Base-by-base conservation (phyloP, 768 basidiomycete species). In the Leucocoprinus sp. region DNA sequence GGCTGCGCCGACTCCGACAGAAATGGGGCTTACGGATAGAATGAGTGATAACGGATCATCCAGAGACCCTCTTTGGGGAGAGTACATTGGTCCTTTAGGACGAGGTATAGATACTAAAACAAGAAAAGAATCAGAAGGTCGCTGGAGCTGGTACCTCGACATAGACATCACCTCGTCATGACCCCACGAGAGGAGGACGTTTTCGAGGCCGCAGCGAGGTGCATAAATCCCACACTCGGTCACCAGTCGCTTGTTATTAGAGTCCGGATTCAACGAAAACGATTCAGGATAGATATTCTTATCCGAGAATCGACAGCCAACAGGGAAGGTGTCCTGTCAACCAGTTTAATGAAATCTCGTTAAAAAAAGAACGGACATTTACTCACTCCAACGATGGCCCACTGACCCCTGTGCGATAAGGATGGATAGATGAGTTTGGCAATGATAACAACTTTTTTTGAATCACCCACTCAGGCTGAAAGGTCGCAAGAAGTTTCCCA, bases 1-100 rank as follows among this genome's bases (percentile, higher is more conserved):
- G n/a, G 6, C 12, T 36, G 45, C 33, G 26, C 21, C 14, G 12
- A 28, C 12, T 14, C 29, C 24, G 36, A 41, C 14, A 2, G 24
- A 23, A 35, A 47, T 17, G 21, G 19, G 21, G 19, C 46, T 11
- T 21, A 48, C 26, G 92, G 90, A 66, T 93, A 96, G 72, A 95
- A 95, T 55, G 84, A 88, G 67, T 93, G 92, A 62, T 88, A 96
- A 22, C 92, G 81, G 57, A 95, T 90, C 91, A 95, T 95, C 8
- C 84, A 81, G 22, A 95, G 70, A 0, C 75, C 91, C 54, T 88
- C 91, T 33, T 74, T 74, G 4, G 91, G 91, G 0, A 93, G 79
- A 4, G 72, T 74, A 50, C 80, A 81, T 60, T 93, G 91, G 52
- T 82, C 80, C 62, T 90, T 90, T 49, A 89, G 65, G 51, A 93